Base-by-base conservation (phyloP, 495 filamentous ascomycete species). In the Letharia columbiana region DNA sequence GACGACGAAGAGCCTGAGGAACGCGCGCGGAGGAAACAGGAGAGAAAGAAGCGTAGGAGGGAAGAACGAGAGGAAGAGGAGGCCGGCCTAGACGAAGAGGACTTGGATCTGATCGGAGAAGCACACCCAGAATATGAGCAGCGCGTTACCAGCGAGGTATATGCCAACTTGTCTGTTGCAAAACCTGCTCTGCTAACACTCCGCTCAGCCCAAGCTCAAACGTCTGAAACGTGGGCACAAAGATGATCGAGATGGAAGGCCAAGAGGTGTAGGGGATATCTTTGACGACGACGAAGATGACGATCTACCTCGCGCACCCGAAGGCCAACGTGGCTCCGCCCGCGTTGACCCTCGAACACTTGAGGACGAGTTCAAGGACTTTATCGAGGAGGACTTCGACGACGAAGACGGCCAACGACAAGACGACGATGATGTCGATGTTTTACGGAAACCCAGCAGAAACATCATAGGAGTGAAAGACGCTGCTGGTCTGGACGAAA, bases 271-370 rank as follows among this genome's bases (percentile, higher is more conserved):
- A 20, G 85, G 90, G 56, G 87, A 93, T 62, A 97, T 98, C 61
- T 98, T 98, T 75, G 94, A 98, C 65, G 94, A 98, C 47, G 94
- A 98, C 62, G 93, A 96, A 42, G 83, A 82, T 58, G 89, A 91
- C 31, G 82, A 83, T 41, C 74, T 81, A 9, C 80, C 84, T 61
- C 78, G 80, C 37, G 73, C 79, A 66, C 74, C 62, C 33, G 74
- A 78, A 50, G 76, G 76, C 62, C 66, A 67, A 18, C 66, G 67
- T 57, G 54, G 54, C 33, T 57, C 54, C 17, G 54, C 31, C 60
- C 78, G 77, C 23, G 76, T 44, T 75, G 82, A 71, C 75, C 83
- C 72, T 73, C 80, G 78, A 74, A 76, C 78, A n/a, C 75, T 84
- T 58, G 84, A 83, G 35, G 90, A 96, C 73, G 94, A 98, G 72